phyloP scores from a whole-genome alignment of 1,284 basidiomycete species.

The Pyrrhoderma lamaoense region DNA sequence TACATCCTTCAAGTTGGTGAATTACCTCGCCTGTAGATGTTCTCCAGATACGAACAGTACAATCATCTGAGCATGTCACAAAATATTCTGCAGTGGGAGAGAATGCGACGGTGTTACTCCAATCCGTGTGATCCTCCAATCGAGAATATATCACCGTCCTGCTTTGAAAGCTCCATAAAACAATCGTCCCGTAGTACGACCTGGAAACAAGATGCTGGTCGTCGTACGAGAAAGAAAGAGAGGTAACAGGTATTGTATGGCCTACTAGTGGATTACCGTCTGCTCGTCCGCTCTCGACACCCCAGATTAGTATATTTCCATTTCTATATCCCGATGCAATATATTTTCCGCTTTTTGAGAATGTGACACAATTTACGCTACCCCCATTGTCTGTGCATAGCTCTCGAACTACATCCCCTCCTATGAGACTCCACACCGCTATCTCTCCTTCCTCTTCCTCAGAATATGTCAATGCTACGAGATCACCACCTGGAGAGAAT shows the following conservation, averaged over 20 bases:
- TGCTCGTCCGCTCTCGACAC: slow-evolving; percentile 8
- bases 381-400: neutral
- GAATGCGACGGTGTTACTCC: slow-evolving; percentile 57
- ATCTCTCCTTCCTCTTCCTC: neutral
- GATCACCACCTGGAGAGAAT: slow-evolving; percentile 1
- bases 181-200: slow-evolving; percentile 33
- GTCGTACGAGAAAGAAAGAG: neutral
- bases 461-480: neutral
- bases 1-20: slow-evolving; percentile 63
- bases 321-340: slow-evolving; percentile 12
- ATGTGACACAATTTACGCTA: neutral
- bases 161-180: slow-evolving; percentile 19
- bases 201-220: neutral
- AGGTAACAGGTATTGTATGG: neutral
- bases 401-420: neutral
- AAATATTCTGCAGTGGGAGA: slow-evolving; percentile 29
- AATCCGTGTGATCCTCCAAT: slow-evolving; percentile 15
- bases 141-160: slow-evolving; percentile 9
- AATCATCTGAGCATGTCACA: slow-evolving; percentile 67
- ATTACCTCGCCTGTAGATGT: slow-evolving; percentile 53
- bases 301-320: slow-evolving; percentile 9
- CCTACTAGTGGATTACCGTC: neutral
- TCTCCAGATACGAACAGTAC: neutral
- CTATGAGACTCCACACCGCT: neutral
- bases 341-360: slow-evolving; percentile 8